These are phyloP conservation scores for Tanacetum coccineum DNA, from an alignment of 129 eudicot genomes.

Conservation along the genomic window DNA sequence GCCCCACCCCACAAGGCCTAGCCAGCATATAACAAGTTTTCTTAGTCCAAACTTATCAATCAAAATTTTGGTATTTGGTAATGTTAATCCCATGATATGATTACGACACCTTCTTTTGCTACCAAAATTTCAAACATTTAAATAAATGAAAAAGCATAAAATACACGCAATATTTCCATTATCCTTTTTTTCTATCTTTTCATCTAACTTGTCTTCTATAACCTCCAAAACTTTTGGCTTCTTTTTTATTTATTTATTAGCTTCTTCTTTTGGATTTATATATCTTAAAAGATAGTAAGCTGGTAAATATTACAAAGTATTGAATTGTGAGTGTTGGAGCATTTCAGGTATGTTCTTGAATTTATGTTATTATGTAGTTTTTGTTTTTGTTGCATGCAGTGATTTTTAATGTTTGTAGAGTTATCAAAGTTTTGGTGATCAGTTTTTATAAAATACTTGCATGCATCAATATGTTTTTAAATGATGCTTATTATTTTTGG, in stretches of 20 bases:
- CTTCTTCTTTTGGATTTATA: conserved; percentile 5
- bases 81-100: neutral
- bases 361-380: neutral
- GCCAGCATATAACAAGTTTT: neutral
- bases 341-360: conserved; percentile 30
- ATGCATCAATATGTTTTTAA: too few relatives aligned
- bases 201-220: conserved; percentile 15
- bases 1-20: neutral
- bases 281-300: conserved; percentile 8
- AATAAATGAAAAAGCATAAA: neutral
- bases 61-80: neutral
- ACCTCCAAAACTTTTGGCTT: conserved; percentile 16
- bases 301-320: conserved; percentile 18
- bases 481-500: too few relatives aligned
- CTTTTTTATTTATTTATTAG: neutral
- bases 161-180: conserved; percentile 7
- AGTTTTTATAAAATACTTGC: too few relatives aligned
- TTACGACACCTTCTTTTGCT: conserved; percentile 16
- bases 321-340: conserved; percentile 26
- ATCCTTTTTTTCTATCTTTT: conserved; percentile 2
- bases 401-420: neutral
- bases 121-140: conserved; percentile 17
- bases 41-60: conserved; percentile 11
- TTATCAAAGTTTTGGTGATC: too few relatives aligned
- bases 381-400: neutral